Conservation (phyloP, 2,329 filamentous ascomycete genomes). For the Arthrobotrys musiformis region DNA sequence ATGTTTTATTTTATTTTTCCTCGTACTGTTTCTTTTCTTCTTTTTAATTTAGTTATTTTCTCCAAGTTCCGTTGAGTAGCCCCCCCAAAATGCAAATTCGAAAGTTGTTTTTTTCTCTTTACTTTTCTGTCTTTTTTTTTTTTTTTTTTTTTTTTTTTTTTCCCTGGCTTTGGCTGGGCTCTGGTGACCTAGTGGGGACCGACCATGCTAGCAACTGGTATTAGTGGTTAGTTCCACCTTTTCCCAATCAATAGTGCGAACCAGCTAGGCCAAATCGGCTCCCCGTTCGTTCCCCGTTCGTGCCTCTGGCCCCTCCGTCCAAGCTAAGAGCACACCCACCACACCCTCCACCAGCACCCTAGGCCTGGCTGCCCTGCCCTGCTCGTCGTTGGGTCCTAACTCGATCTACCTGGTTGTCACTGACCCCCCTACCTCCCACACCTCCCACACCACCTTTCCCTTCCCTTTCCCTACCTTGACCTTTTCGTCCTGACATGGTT, state of each 20-base stretch:
- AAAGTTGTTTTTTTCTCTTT: constrained; percentile 49
- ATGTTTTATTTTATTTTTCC: constrained; percentile 31
- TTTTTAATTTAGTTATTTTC: constrained; percentile 33
- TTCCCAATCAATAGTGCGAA: constrained; percentile 46
- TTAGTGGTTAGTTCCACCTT: constrained; percentile 49
- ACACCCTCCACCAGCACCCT: not conserved
- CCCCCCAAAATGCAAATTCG: constrained; percentile 45
- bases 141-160: not conserved
- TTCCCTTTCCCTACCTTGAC: not conserved
- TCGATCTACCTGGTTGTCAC: constrained; percentile 50
- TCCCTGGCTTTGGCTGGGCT: constrained; percentile 21
- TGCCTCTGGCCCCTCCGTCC: constrained; percentile 30
- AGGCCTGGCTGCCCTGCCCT: constrained; percentile 11
- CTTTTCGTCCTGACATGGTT: constrained; percentile 48
- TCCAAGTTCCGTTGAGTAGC: constrained; percentile 49
- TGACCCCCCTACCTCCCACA: constrained; percentile 35
- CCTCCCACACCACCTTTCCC: constrained; percentile 25
- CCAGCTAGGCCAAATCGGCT: constrained; percentile 43
- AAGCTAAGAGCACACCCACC: constrained; percentile 17
- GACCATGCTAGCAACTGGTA: constrained; percentile 26
- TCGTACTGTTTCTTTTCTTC: constrained; percentile 26
- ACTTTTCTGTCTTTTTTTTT: constrained; percentile 5
- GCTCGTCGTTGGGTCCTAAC: constrained; percentile 40
- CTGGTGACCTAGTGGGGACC: constrained; percentile 44
- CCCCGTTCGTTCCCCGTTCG: constrained; percentile 29